phyloP scores from a whole-genome alignment of 2,329 filamentous ascomycete species.

The Phaeomoniella chlamydospora region DNA sequence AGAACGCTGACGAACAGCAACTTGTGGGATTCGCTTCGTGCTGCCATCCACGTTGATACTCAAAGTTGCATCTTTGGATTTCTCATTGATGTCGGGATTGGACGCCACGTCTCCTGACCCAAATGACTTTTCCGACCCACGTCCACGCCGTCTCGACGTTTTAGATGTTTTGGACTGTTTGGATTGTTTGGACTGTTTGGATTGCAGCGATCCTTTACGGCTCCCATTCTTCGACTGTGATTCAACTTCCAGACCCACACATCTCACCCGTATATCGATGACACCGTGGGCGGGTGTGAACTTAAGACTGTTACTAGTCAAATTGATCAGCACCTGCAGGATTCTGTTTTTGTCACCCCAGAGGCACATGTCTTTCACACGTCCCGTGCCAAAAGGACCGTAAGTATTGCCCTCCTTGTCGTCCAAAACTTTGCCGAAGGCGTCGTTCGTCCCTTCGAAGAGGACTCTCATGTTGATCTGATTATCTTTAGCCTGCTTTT shows the following conservation, averaged over 20 bases:
- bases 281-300: conserved; percentile 68
- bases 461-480: conserved; percentile 58
- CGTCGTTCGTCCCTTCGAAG: conserved; percentile 44
- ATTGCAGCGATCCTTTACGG: conserved; percentile 23
- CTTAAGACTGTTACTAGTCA: conserved; percentile 84
- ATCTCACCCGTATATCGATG: conserved; percentile 64
- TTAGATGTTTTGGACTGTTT: conserved; percentile 12
- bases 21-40: conserved; percentile 34
- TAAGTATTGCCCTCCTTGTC: conserved; percentile 32
- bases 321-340: conserved; percentile 81
- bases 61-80: background rate
- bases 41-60: conserved; percentile 46
- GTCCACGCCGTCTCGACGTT: conserved; percentile 9
- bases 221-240: conserved; percentile 19
- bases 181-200: conserved; percentile 18
- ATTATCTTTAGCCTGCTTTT: conserved; percentile 73
- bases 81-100: conserved; percentile 6
- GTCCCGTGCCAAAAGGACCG: conserved; percentile 50
- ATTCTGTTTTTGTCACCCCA: conserved; percentile 91
- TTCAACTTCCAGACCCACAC: conserved; percentile 25
- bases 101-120: conserved; percentile 3
- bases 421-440: conserved; percentile 11
- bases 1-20: conserved; percentile 38
- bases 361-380: conserved; percentile 70
- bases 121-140: conserved; percentile 12